Conservation (phyloP, 2,329 filamentous ascomycete genomes). For the Ascomycota sp. region DNA sequence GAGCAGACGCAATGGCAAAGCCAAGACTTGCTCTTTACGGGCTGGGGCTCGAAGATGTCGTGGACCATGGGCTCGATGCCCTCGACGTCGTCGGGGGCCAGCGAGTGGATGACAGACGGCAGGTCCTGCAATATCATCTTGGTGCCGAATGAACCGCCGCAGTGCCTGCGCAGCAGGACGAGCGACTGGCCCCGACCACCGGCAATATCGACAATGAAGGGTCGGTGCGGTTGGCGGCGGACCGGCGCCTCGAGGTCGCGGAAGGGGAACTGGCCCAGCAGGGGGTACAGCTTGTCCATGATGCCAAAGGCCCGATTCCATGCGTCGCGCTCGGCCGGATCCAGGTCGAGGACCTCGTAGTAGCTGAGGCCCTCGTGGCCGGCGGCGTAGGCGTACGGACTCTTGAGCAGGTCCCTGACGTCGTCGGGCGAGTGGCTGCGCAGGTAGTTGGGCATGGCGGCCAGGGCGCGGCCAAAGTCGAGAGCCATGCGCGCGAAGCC, state of each 20-base stretch:
- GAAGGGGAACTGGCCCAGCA: slow-evolving; percentile 12
- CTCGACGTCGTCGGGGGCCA: slow-evolving; percentile 6
- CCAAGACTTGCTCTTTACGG: slow-evolving; percentile 6
- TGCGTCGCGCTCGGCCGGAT: slow-evolving; percentile 6
- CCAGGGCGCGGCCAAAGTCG: slow-evolving; percentile 10
- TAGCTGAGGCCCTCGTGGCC: slow-evolving; percentile 12
- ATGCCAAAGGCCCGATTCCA: slow-evolving; percentile 9
- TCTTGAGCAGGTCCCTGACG: slow-evolving; percentile 9
- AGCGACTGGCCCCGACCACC: slow-evolving; percentile 10
- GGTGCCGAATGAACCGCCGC: slow-evolving; percentile 6
- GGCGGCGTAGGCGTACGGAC: slow-evolving; percentile 8
- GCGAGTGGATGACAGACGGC: slow-evolving; percentile 9
- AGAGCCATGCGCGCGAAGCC: slow-evolving; percentile 11
- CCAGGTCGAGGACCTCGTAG: slow-evolving; percentile 9
- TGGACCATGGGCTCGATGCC: slow-evolving; percentile 8
- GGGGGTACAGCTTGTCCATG: slow-evolving; percentile 10
- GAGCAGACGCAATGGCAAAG: too few species aligned
- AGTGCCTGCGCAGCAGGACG: slow-evolving; percentile 6
- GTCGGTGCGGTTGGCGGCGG: slow-evolving; percentile 7
- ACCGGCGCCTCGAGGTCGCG: slow-evolving; percentile 7
- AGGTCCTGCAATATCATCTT: slow-evolving; percentile 12
- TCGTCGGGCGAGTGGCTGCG: slow-evolving; percentile 8
- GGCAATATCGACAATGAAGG: slow-evolving; percentile 10
- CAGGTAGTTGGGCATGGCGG: slow-evolving; percentile 8
- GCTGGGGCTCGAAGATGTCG: slow-evolving; percentile 8